Base-by-base conservation (phyloP, 345 rosid genomes). In the Moricandia moricandioides region DNA sequence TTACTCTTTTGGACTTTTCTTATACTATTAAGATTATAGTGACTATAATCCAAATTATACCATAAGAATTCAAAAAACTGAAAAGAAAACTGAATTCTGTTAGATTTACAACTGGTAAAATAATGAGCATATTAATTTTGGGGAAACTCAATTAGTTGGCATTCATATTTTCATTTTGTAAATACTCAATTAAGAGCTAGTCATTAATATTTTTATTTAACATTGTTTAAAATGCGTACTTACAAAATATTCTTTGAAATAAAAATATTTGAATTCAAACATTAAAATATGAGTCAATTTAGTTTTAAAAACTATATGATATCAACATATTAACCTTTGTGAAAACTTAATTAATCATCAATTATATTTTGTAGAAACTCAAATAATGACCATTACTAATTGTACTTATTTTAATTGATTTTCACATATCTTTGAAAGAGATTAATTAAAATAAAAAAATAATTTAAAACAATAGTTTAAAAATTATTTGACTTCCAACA, bases 1-100 rank as follows among this genome's bases (percentile, higher is more conserved):
- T 21, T 55, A 56, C 17, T 52, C 6, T 37, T 62, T 76, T 54
- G 63, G 74, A 37, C 47, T 69, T 69, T 70, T 18, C 58, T 43
- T 57, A 40, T 57, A 13, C 34, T 54, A 17, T 7, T 8, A 21
- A 24, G 21, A 13, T 16, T 30, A 21, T 69, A 30, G 18, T 31
- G 61, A 34, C 49, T 55, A 34, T 21, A 30, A 6, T 67, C 56
- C 13, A 21, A 69, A n/a, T 21, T 52, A 33, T 31, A 35, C 60
- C 7, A 21, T 14, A n/a, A 5, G 67, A 35, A 37, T 9, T 49
- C 56, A 35, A 62, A 21, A 37, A 30, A 43, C 51, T 65, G 52
- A 34, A 17, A 31, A 52, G 52, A 34, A 17, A 31, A 52, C 26
- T 69, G 62, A 54, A 55, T 69, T 29, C n/a, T 55, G 21, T 4